Conservation (phyloP, 1,284 basidiomycete genomes). For the Marasmius oreades region DNA sequence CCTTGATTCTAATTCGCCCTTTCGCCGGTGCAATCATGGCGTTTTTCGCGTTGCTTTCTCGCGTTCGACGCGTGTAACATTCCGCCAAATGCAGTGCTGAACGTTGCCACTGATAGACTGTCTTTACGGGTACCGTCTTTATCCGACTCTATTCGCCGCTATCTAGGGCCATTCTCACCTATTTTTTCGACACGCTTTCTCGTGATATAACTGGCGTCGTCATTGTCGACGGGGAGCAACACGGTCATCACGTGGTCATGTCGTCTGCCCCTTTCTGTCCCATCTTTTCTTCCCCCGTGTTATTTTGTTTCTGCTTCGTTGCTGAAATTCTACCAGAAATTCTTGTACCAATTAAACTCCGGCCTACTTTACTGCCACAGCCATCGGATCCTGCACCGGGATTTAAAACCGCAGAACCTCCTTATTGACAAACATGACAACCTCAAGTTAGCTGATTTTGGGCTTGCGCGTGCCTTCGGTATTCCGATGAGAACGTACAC, state of each 20-base stretch:
- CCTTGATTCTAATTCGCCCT: not conserved
- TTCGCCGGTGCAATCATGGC: not conserved
- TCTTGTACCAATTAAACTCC: constrained; percentile 82
- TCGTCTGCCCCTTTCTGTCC: not conserved
- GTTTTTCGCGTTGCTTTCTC: constrained; percentile 16
- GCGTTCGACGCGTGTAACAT: constrained; percentile 14
- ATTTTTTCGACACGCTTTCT: not conserved
- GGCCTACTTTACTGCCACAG: constrained; percentile 96
- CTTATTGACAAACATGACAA: constrained; percentile 90
- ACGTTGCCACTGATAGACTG: not conserved
- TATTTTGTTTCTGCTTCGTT: constrained; percentile 25
- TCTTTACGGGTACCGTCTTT: not conserved
- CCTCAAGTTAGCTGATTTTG: constrained; percentile 96
- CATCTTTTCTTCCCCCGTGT: constrained; percentile 11
- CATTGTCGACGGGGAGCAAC: too few species aligned
- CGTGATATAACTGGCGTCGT: not conserved
- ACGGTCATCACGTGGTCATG: constrained; percentile 1
- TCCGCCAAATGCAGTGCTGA: not conserved
- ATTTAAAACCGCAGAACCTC: constrained; percentile 97
- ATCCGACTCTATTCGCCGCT: not conserved
- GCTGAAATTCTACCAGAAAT: constrained; percentile 62
- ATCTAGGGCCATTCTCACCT: not conserved
- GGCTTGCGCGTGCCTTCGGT: constrained; percentile 94
- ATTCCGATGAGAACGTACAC: constrained; percentile 98
- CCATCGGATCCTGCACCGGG: constrained; percentile 94